Base-by-base conservation (phyloP, 768 basidiomycete genomes). In the Leucosporidium creatinivorum region DNA sequence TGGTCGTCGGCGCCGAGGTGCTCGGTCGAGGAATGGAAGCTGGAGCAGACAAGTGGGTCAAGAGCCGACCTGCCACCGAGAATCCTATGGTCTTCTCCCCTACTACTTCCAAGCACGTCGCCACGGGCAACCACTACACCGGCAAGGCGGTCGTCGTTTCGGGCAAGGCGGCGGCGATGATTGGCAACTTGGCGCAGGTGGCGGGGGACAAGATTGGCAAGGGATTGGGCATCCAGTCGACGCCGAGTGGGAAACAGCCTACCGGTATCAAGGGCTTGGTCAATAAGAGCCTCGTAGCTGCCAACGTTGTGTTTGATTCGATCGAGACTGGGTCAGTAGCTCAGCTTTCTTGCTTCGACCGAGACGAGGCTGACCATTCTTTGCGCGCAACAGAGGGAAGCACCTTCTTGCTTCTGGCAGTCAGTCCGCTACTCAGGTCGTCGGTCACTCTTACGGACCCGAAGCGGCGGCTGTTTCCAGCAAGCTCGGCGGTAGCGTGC, bases 361-460 rank as follows among this genome's bases (percentile, higher is more conserved):
- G 12, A 12, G 18, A 9, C 48, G 26, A 50, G 2, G 1, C 17
- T 36, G 25, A 19, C 44, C 6, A 18, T 56, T 7, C n/a, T 66
- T 8, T 44, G n/a, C 33, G 33, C 33, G 5, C 39, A 56, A 36
- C 55, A 57, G 51, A 52, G 57, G 67, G 5, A 69, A 68, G 52
- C 58, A 63, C 12, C 26, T 71, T 28, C 19, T 71, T 31, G 66
- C 65, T 19, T 62, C 63, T 23, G 61, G 63, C 8, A 28, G 44
- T 0, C 57, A 65, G 25, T 65, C 66, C 4, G 56, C 66, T 23
- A 58, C 51, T 23, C 44, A 54, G 21, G 63, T 71, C 12, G 59
- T 71, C 25, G 76, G 77, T n/a, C 78, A 79, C 74, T 77, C 77
- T 68, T 79, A 75, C 59, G 79, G 79, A 3, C 62, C 75, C 7